Percentiles rank a stretch among this genome's conserved stretches.
Evolutionary conservation across 1,284 basidiomycete species (phyloP).

Genomic region (Rhodotorula glutinis): DNA sequence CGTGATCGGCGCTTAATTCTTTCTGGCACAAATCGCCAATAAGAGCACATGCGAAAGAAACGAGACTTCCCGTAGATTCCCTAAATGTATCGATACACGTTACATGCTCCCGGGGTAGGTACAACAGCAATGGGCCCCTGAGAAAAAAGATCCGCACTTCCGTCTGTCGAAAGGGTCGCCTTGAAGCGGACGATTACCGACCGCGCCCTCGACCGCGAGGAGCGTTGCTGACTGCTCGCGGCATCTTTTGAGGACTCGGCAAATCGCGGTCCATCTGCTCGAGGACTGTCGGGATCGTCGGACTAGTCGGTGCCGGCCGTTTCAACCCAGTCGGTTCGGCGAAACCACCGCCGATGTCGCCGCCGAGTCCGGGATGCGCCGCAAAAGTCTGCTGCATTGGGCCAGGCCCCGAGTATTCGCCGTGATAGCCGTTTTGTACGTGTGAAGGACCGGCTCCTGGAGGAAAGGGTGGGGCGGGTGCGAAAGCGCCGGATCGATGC

Average conservation of each 20-base stretch:
- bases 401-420: neutral
- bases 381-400: neutral
- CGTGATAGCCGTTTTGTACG: neutral
- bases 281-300: neutral
- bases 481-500: neutral
- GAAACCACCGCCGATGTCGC: neutral
- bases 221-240: neutral
- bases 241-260: conserved; percentile 13
- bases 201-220: conserved; percentile 5
- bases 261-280: conserved; percentile 3
- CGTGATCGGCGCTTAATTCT: conserved; percentile 10
- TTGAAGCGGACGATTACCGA: neutral
- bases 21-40: too few relatives aligned
- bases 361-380: neutral
- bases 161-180: neutral
- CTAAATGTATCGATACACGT: too few relatives aligned
- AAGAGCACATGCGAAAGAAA: too few relatives aligned
- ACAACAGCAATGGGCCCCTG: neutral
- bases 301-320: neutral
- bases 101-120: too few relatives aligned
- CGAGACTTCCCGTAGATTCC: too few relatives aligned
- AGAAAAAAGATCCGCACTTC: neutral
- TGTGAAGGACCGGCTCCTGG: neutral
- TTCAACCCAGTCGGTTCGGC: neutral
- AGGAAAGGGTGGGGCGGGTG: neutral